phyloP scores from a whole-genome alignment of 331 rosid genomes.

The Saraca asoca region DNA sequence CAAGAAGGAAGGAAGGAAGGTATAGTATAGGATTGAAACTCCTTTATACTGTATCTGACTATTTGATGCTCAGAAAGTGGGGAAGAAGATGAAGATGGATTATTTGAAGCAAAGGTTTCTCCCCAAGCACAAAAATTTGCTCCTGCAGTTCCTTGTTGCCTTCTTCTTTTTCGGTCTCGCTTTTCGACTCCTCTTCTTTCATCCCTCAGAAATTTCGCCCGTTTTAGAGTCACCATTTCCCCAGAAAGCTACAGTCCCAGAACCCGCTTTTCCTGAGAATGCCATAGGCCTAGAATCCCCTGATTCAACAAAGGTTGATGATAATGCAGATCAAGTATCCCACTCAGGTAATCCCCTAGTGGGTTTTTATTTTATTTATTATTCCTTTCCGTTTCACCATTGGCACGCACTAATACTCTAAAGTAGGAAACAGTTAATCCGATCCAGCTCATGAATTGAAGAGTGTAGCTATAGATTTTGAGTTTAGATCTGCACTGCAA shows the following conservation, averaged over 20 bases:
- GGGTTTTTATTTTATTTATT: neutral
- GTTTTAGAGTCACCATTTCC: slow-evolving; percentile 55
- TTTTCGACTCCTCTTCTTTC: slow-evolving; percentile 57
- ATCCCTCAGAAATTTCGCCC: slow-evolving; percentile 50
- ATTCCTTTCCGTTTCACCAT: neutral
- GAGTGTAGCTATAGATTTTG: neutral
- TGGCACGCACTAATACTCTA: neutral
- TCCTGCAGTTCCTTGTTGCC: slow-evolving; percentile 52
- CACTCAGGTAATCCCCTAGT: slow-evolving; percentile 33
- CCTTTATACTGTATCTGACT: neutral
- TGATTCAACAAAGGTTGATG: slow-evolving; percentile 21
- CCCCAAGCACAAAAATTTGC: slow-evolving; percentile 46
- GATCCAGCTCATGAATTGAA: neutral
- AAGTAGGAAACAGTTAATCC: neutral
- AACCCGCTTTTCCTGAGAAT: slow-evolving; percentile 55
- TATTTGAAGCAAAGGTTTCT: slow-evolving; percentile 45
- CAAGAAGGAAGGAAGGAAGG: too few relatives aligned
- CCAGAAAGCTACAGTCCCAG: slow-evolving; percentile 35
- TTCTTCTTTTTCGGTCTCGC: slow-evolving; percentile 62
- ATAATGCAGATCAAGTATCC: slow-evolving; percentile 37
- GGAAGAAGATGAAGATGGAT: slow-evolving; percentile 57
- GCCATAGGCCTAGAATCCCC: slow-evolving; percentile 26
- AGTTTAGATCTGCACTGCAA: slow-evolving; percentile 34
- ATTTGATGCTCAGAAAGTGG: neutral
- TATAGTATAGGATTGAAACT: too few relatives aligned